phyloP scores from a whole-genome alignment of 305 asterid species.

The Fraxinus nigra region DNA sequence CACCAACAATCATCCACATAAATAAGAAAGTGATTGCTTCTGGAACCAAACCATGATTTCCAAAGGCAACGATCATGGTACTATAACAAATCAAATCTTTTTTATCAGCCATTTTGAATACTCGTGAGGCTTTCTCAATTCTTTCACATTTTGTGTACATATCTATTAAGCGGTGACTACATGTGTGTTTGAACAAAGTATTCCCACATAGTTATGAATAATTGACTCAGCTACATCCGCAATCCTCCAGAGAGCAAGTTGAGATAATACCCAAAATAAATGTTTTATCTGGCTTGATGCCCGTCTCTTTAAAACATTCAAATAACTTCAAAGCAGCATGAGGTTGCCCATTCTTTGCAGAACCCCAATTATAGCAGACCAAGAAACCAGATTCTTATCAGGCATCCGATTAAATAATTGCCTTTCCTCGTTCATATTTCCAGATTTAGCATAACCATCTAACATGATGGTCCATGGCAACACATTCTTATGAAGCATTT shows the following conservation, averaged over 20 bases:
- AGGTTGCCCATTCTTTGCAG: slow-evolving; percentile 12
- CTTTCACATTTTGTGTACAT: slow-evolving; percentile 28
- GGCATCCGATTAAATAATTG: no score
- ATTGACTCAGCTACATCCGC: slow-evolving; percentile 17
- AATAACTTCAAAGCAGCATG: background rate
- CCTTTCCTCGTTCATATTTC: no score
- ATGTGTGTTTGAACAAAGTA: slow-evolving; percentile 9
- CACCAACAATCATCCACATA: no score
- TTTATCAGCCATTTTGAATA: slow-evolving; percentile 5
- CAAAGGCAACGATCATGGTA: slow-evolving; percentile 15
- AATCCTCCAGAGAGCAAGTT: slow-evolving; percentile 26
- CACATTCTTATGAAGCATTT: no score
- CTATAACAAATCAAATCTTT: slow-evolving; percentile 21
- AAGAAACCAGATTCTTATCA: no score
- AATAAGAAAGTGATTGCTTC: slow-evolving; percentile 5
- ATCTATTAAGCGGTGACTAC: slow-evolving; percentile 22
- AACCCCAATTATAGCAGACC: no score
- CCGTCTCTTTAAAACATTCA: slow-evolving; percentile 2
- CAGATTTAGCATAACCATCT: no score
- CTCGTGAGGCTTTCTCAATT: slow-evolving; percentile 20
- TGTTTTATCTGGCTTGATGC: slow-evolving; percentile 2
- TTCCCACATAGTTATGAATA: slow-evolving; percentile 4
- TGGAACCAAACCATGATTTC: slow-evolving; percentile 13
- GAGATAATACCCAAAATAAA: slow-evolving; percentile 15
- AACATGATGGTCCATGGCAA: no score